phyloP scores from a whole-genome alignment of 352 stramenopile genomes.

The Globisporangium viniferum region DNA sequence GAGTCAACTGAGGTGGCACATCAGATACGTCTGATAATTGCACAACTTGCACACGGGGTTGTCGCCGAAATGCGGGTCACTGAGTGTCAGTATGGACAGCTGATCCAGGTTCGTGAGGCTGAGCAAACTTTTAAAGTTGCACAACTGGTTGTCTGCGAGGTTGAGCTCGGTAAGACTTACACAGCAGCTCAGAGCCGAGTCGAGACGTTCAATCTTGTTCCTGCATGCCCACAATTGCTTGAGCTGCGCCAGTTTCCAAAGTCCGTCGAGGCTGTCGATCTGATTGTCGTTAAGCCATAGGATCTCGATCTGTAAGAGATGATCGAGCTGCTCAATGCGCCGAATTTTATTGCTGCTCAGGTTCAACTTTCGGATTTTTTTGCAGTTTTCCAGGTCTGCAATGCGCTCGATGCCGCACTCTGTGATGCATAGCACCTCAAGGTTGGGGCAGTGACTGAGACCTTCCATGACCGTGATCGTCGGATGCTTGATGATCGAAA shows the following conservation, averaged over 20 bases:
- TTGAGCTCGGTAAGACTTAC: constrained; percentile 77
- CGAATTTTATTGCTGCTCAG: constrained; percentile 67
- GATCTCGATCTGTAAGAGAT: constrained; percentile 55
- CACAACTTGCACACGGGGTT: constrained; percentile 90
- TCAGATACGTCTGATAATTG: constrained; percentile 92
- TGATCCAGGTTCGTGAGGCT: constrained; percentile 66
- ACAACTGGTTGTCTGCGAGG: constrained; percentile 78
- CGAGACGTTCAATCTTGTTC: constrained; percentile 73
- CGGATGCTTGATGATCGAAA: constrained; percentile 76
- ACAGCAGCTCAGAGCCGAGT: constrained; percentile 54
- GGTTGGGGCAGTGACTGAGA: constrained; percentile 36
- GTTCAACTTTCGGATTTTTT: constrained; percentile 59
- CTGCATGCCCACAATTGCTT: constrained; percentile 70
- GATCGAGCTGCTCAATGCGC: constrained; percentile 49
- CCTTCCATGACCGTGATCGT: constrained; percentile 60
- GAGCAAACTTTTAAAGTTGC: constrained; percentile 85
- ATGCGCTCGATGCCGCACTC: constrained; percentile 65
- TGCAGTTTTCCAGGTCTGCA: constrained; percentile 37
- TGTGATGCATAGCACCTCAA: constrained; percentile 64
- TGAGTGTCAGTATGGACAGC: constrained; percentile 66
- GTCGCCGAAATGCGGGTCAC: constrained; percentile 87
- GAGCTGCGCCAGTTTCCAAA: constrained; percentile 51
- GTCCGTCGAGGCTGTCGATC: constrained; percentile 48
- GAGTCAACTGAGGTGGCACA: constrained; percentile 81
- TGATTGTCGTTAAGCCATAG: constrained; percentile 86